phyloP scores from a whole-genome alignment of 495 filamentous ascomycete genomes.

The Trichoderma virens region DNA sequence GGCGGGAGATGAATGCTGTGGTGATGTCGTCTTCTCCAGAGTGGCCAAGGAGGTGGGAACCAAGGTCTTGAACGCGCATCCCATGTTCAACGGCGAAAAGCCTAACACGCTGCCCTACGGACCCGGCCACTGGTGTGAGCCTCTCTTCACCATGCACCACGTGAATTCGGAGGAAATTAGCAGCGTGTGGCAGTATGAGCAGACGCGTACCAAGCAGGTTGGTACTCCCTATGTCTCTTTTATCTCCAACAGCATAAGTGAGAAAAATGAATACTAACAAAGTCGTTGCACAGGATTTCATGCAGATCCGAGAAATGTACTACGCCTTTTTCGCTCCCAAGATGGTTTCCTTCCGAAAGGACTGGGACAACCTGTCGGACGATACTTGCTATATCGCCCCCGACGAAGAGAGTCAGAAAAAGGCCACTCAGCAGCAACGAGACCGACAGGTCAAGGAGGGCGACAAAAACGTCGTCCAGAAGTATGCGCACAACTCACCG shows the following conservation, averaged over 20 bases:
- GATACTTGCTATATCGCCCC: constrained; percentile 30
- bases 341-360: constrained; percentile 25
- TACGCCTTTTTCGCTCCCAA: constrained; percentile 28
- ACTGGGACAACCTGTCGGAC: constrained; percentile 40
- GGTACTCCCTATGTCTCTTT: neutral
- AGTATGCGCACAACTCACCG: constrained; percentile 28
- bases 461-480: constrained; percentile 30
- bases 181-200: constrained; percentile 67
- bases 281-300: constrained; percentile 16
- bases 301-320: constrained; percentile 36
- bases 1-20: constrained; percentile 55
- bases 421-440: constrained; percentile 14
- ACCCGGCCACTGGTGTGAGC: constrained; percentile 50
- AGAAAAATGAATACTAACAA: neutral
- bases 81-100: constrained; percentile 53
- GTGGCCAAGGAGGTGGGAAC: constrained; percentile 43
- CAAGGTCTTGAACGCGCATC: constrained; percentile 28
- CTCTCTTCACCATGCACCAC: constrained; percentile 54
- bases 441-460: constrained; percentile 24
- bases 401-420: constrained; percentile 20
- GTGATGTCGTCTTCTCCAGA: constrained; percentile 56
- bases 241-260: neutral
- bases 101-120: constrained; percentile 43
- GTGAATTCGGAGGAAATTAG: constrained; percentile 32
- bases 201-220: constrained; percentile 6